Evolutionary conservation across 192 early-diverging fungal genomes (phyloP), one percentile per base, ranked within the genome.

Genomic region (Linnemannia hyalina): DNA sequence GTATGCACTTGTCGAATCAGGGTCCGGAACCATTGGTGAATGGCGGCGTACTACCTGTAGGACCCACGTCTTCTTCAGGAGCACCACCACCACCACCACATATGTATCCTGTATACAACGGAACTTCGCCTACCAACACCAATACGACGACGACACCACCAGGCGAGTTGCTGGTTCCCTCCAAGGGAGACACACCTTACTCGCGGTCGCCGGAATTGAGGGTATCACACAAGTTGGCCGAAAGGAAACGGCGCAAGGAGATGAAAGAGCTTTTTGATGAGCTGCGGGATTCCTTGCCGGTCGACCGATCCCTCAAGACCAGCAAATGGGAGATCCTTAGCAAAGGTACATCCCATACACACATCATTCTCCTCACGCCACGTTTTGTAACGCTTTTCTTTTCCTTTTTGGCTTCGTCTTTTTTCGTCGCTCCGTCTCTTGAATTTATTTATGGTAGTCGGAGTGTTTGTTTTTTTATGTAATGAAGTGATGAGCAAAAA

Each of bases 201-300:
- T 91, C 93, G 18, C 90, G 94, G 22, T 92, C 93, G 10, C 95
- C 95, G 38, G 95, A 97, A 80, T 88, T 97, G 42, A 89, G 96
- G 52, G 92, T 97, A n/a, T 93, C 92, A 73, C 97, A 97, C 87
- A 97, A 97, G 80, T 83, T 97, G 52, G 97, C 97, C 16, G 97
- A 97, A 75, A 89, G 97, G 69, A 96, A 96, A 74, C 92, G 97
- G 23, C 93, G 97, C 52, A 96, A 93, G 79, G 97, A 97, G 78
- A 97, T 97, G 95, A 97, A 97, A 80, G 94, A 96, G 54, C 89
- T 97, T 36, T 97, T 97, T 93, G 97, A 97, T 88, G 94, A 95
- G 63, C 89, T 97, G 26, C 91, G 95, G 60, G 95, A 94, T 75
- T 88, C 92, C 20, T 89, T 97, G 75, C 96, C 97, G 4, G 90